phyloP scores from a whole-genome alignment of 345 rosid species.

The Noccaea bulbosa region DNA sequence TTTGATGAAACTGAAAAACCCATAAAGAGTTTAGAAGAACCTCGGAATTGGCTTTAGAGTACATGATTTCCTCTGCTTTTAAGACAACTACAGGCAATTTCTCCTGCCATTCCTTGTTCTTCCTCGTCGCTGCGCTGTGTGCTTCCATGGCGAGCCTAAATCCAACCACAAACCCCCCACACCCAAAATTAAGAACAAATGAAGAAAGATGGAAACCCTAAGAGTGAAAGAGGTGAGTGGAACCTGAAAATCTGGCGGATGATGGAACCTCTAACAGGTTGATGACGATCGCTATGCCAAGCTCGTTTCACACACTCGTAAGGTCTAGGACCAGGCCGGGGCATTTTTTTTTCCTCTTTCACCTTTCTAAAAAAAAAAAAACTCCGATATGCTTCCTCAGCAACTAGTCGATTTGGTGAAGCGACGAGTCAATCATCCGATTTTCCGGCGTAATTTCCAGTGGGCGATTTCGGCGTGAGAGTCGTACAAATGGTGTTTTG shows the following conservation, averaged over 20 bases:
- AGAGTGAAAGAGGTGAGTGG: conserved; percentile 37
- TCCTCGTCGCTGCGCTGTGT: conserved; percentile 67
- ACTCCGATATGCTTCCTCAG: background rate
- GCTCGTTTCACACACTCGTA: conserved; percentile 93
- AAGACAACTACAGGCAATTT: conserved; percentile 82
- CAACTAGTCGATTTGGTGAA: background rate
- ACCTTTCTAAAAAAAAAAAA: background rate
- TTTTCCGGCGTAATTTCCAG: background rate
- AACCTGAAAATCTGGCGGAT: conserved; percentile 95
- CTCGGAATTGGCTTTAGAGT: conserved; percentile 98
- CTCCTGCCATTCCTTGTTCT: conserved; percentile 93
- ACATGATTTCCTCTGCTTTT: conserved; percentile 93
- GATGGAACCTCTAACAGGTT: conserved; percentile 83
- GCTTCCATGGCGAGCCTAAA: conserved; percentile 68
- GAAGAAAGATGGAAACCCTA: background rate
- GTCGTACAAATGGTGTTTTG: conserved; percentile 5
- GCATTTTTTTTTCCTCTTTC: conserved; percentile 57
- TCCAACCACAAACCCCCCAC: conserved; percentile 34
- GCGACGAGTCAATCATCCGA: background rate
- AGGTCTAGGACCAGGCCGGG: conserved; percentile 94
- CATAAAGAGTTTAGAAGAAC: conserved; percentile 44
- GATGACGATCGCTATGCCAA: conserved; percentile 98
- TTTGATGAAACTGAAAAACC: conserved; percentile 15
- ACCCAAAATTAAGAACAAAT: conserved; percentile 25
- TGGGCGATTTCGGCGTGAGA: background rate